Conservation (phyloP, 2,329 filamentous ascomycete species). For the Aspergillus sp. region DNA sequence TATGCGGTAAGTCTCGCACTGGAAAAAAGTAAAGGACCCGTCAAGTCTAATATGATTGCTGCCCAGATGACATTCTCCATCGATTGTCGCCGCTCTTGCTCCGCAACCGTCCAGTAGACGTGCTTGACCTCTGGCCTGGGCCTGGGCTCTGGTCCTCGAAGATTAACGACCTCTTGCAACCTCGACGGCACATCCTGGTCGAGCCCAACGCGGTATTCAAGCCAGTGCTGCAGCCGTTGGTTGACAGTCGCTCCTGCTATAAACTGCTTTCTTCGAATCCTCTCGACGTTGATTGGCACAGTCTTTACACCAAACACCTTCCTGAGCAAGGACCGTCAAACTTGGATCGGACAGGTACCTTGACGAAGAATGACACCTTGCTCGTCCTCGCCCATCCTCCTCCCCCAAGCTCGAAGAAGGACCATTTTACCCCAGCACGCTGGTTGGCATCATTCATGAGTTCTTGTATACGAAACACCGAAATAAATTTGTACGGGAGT, state of each 20-base stretch:
- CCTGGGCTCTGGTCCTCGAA: slow-evolving; percentile 74
- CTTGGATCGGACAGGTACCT: slow-evolving; percentile 40
- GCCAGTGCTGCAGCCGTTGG: slow-evolving; percentile 61
- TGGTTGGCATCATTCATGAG: slow-evolving; percentile 56
- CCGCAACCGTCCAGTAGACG: slow-evolving; percentile 73
- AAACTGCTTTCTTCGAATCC: slow-evolving; percentile 55
- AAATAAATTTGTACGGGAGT: slow-evolving; percentile 74
- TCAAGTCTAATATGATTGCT: slow-evolving; percentile 1
- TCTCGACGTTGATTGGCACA: slow-evolving; percentile 49
- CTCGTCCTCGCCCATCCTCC: slow-evolving; percentile 70
- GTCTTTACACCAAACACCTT: slow-evolving; percentile 44
- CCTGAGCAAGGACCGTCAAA: slow-evolving; percentile 51
- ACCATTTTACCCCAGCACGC: slow-evolving; percentile 52
- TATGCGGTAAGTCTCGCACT: slow-evolving; percentile 32
- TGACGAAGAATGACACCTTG: slow-evolving; percentile 67
- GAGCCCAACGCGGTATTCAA: slow-evolving; percentile 67
- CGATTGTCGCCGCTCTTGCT: slow-evolving; percentile 69
- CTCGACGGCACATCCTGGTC: slow-evolving; percentile 78
- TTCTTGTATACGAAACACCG: slow-evolving; percentile 55
- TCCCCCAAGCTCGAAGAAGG: slow-evolving; percentile 53
- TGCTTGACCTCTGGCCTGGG: slow-evolving; percentile 85
- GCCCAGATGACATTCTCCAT: slow-evolving; percentile 63
- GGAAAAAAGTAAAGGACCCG: no score
- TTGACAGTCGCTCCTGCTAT: slow-evolving; percentile 48
- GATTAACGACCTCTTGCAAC: slow-evolving; percentile 71